Evolutionary conservation across 2,329 filamentous ascomycete species (phyloP), one percentile per base, ranked within the genome.

Genomic region (Nannizziopsis barbatae): DNA sequence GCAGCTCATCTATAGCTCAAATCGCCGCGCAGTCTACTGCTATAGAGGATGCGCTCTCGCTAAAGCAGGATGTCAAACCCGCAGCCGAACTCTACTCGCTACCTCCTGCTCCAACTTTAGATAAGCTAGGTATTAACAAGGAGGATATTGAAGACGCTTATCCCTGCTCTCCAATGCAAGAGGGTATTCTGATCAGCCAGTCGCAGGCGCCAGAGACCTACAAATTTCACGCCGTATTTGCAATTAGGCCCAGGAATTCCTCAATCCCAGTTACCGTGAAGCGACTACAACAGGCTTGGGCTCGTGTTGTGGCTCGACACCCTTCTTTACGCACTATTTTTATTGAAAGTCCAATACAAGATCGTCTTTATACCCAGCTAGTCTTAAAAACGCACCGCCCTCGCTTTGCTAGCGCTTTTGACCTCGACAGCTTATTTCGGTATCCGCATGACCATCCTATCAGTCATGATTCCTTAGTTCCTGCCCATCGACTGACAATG

Each of bases 401-500:
- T 12, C 14, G 31, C 12, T 17, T 42, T 18, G 11, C 9, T 10
- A 2, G 27, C 7, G 18, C 22, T n/a, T 31, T 12, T 11, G 18
- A 52, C 27, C 12, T 40, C 11, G n/a, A 27, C 12, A 42, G 32
- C 8, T 37, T 49, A 30, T 30, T 32, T 35, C 22, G 15, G n/a
- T 30, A 36, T 38, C 35, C 41, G 17, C 33, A 18, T 10, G 10
- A 45, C 5, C 41, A 43, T 18, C 35, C 22, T n/a, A 22, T 38
- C n/a, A 32, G 44, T 38, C 43, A 46, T 15, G 22, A 20, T 6
- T 41, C 43, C 0, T 45, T 50, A 40, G 47, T 62, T 31, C 57
- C 65, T 5, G 62, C 68, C 40, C 63, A 71, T 52, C 61, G 59
- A 15, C 52, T 68, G 18, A 64, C 60, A 0, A 57, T 69, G 18